These are phyloP conservation scores for Claviceps sorghi DNA, from an alignment of 2,329 filamentous ascomycete species.

Conservation along the genomic window DNA sequence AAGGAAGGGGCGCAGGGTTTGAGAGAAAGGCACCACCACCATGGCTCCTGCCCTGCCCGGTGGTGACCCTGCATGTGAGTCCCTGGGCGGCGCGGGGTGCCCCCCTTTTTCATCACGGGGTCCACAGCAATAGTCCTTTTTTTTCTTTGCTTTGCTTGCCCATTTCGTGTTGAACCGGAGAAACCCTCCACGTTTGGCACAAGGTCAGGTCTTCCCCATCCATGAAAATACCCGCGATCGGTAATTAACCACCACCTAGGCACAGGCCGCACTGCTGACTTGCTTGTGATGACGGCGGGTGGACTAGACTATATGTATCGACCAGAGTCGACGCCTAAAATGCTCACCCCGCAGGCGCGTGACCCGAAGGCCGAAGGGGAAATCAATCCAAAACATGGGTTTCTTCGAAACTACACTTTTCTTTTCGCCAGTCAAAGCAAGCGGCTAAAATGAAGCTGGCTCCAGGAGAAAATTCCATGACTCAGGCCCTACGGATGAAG, in stretches of 20 bases:
- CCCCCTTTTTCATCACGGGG: not conserved
- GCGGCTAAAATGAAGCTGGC: not conserved
- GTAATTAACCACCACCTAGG: not conserved
- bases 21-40: not conserved
- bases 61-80: not conserved
- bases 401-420: not conserved
- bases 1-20: not conserved
- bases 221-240: not conserved
- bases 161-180: not conserved
- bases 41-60: not conserved
- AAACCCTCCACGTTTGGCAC: not conserved
- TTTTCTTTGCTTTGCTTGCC: not conserved
- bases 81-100: too few relatives aligned
- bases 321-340: not conserved
- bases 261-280: too few relatives aligned
- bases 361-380: not conserved
- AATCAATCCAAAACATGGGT: not conserved
- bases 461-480: too few relatives aligned
- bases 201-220: not conserved
- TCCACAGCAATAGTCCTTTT: not conserved
- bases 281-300: not conserved
- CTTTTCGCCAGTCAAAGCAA: not conserved
- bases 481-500: too few relatives aligned
- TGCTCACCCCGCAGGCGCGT: not conserved
- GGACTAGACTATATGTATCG: not conserved